Conservation (phyloP, 192 early-diverging fungal genomes). For the Linderina pennispora region DNA sequence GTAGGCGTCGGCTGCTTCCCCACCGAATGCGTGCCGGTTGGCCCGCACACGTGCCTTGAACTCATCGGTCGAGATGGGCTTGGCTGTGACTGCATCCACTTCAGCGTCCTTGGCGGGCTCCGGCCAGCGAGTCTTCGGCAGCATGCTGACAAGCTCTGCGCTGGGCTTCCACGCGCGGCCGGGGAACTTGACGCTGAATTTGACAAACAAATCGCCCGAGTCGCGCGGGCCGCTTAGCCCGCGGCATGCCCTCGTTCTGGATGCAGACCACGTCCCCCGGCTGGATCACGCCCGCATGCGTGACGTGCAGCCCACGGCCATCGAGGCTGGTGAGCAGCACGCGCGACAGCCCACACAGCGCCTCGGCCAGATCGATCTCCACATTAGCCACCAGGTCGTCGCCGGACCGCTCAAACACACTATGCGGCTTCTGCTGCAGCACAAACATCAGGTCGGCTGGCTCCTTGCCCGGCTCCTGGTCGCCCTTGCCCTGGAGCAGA, state of each 20-base stretch:
- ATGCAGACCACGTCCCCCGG: conserved; percentile 87
- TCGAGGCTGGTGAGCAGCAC: conserved; percentile 79
- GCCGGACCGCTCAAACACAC: conserved; percentile 71
- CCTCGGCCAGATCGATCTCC: conserved; percentile 82
- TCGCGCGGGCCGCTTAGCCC: conserved; percentile 58
- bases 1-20: not conserved
- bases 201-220: conserved; percentile 85
- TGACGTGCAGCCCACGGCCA: conserved; percentile 77
- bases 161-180: conserved; percentile 21
- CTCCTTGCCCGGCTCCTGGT: conserved; percentile 86
- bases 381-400: conserved; percentile 74
- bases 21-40: not conserved
- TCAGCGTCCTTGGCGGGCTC: not conserved
- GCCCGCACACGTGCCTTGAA: not conserved
- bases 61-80: not conserved
- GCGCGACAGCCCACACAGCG: conserved; percentile 86
- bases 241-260: conserved; percentile 89
- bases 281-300: conserved; percentile 76
- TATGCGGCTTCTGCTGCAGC: conserved; percentile 76
- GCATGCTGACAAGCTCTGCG: conserved; percentile 10
- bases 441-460: conserved; percentile 93
- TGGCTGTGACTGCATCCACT: not conserved
- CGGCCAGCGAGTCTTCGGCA: conserved; percentile 11
- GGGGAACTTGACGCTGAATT: conserved; percentile 87
- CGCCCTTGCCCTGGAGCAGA: conserved; percentile 86